A percentile compares a stretch with the other conserved stretches of the same genome.
Evolutionary conservation across 768 basidiomycete species (phyloP).

Genomic region (Phaffia tasmanica): DNA sequence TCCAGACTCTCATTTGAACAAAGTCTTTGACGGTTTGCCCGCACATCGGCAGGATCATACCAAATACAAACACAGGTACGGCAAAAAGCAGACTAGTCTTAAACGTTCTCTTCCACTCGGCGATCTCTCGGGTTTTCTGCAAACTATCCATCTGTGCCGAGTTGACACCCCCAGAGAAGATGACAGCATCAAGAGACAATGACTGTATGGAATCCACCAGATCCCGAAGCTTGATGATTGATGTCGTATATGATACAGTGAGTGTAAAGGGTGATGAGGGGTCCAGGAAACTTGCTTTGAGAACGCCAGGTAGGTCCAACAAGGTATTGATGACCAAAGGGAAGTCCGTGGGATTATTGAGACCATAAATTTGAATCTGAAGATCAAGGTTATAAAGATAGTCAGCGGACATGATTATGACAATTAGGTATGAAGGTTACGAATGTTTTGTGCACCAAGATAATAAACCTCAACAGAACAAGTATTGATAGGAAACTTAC

Average conservation of each 20-base stretch:
- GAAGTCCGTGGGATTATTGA: conserved; percentile 4
- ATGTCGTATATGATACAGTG: conserved; percentile 33
- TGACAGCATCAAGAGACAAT: conserved; percentile 79
- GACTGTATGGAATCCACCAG: conserved; percentile 79
- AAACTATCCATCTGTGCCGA: conserved; percentile 76
- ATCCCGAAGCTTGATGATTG: conserved; percentile 63
- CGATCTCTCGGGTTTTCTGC: conserved; percentile 75
- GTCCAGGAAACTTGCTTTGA: conserved; percentile 48
- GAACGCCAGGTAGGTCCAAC: conserved; percentile 59
- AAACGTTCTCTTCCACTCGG: conserved; percentile 63
- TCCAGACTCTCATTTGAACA: conserved; percentile 19
- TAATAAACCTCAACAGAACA: neutral
- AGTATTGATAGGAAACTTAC: neutral
- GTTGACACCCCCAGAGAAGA: conserved; percentile 55
- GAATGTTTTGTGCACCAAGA: neutral
- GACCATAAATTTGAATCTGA: conserved; percentile 22
- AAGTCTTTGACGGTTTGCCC: conserved; percentile 7
- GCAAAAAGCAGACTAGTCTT: conserved; percentile 64
- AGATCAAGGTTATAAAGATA: neutral
- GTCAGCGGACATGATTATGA: neutral
- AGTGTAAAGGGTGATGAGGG: conserved; percentile 31
- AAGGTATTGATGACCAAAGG: conserved; percentile 64
- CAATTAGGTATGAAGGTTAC: neutral
- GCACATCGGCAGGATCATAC: conserved; percentile 69
- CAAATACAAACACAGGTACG: conserved; percentile 83